A percentile compares a stretch with the other conserved stretches of the same genome.
phyloP scores from a whole-genome alignment of 2,329 filamentous ascomycete genomes.

The Nemania sp. region DNA sequence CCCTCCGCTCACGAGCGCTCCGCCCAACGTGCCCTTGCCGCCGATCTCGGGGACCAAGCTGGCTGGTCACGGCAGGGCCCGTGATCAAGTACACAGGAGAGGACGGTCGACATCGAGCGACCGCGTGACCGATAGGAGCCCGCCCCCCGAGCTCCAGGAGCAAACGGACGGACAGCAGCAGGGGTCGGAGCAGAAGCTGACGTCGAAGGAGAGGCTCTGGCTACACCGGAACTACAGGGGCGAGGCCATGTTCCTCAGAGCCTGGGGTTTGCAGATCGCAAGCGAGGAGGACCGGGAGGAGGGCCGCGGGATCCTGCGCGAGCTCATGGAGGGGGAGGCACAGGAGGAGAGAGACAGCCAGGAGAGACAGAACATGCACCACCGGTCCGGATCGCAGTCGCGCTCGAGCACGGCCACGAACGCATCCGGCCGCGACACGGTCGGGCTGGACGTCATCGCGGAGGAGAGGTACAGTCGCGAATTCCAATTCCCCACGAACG shows the following conservation, averaged over 20 bases:
- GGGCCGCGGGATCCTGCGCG: constrained; percentile 32
- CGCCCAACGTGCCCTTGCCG: constrained; percentile 30
- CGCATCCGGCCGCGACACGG: constrained; percentile 17
- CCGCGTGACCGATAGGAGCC: constrained; percentile 12
- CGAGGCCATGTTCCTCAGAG: constrained; percentile 36
- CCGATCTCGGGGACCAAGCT: constrained; percentile 20
- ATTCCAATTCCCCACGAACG: constrained; percentile 4
- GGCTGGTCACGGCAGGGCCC: constrained; percentile 17
- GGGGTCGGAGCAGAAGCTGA: constrained; percentile 22
- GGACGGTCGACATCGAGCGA: constrained; percentile 15
- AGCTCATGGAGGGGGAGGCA: constrained; percentile 34
- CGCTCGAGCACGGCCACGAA: constrained; percentile 17
- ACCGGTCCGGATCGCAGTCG: constrained; percentile 18
- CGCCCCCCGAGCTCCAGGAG: constrained; percentile 6
- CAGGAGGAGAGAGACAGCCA: constrained; percentile 26
- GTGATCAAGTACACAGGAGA: constrained; percentile 16
- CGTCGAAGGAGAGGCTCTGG: constrained; percentile 36
- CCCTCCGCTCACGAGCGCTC: constrained; percentile 29
- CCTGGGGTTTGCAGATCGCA: constrained; percentile 37
- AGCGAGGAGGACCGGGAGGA: constrained; percentile 36
- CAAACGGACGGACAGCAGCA: constrained; percentile 4
- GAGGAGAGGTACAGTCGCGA: constrained; percentile 29
- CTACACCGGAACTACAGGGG: constrained; percentile 38
- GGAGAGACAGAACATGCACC: constrained; percentile 21
- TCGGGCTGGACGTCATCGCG: constrained; percentile 28